These are phyloP conservation scores for Stemphylium lycopersici DNA, from an alignment of 2,329 filamentous ascomycete species.

Conservation along the genomic window DNA sequence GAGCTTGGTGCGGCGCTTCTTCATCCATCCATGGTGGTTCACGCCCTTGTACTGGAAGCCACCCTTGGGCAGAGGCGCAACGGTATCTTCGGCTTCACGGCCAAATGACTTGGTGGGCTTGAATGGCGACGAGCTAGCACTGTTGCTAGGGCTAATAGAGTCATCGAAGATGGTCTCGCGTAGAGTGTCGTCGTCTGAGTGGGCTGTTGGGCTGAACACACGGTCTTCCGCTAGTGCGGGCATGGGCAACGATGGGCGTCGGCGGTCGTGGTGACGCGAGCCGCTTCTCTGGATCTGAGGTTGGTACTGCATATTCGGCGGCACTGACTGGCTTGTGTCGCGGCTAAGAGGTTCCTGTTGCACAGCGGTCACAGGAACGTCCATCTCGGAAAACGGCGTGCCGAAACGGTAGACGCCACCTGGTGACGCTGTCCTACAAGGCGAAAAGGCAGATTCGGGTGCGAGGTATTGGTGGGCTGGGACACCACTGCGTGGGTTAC, in stretches of 20 bases:
- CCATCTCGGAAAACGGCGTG: conserved; percentile 91
- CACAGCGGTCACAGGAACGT: conserved; percentile 79
- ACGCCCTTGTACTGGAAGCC: conserved; percentile 56
- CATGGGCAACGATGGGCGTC: conserved; percentile 73
- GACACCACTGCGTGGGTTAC: conserved; percentile 32
- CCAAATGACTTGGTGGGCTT: conserved; percentile 33
- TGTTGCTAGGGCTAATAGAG: conserved; percentile 19
- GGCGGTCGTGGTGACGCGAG: conserved; percentile 52
- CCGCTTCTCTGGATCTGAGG: conserved; percentile 56
- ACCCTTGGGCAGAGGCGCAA: conserved; percentile 45
- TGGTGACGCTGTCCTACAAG: conserved; percentile 59
- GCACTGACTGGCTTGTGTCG: conserved; percentile 86
- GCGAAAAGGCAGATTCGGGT: conserved; percentile 52
- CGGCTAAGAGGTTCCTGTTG: conserved; percentile 74
- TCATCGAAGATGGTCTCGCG: conserved; percentile 43
- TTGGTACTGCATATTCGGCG: conserved; percentile 86
- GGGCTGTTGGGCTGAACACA: conserved; percentile 49
- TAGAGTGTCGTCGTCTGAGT: conserved; percentile 45
- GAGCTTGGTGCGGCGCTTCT: conserved; percentile 88
- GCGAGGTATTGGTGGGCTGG: conserved; percentile 33
- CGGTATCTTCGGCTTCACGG: conserved; percentile 25
- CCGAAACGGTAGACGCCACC: conserved; percentile 74
- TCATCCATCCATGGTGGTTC: conserved; percentile 85
- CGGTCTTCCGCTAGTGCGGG: conserved; percentile 72
- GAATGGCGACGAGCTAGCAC: conserved; percentile 42